Evolutionary conservation across 169 alveolate species (phyloP).

Genomic region (Plasmodium inui): DNA sequence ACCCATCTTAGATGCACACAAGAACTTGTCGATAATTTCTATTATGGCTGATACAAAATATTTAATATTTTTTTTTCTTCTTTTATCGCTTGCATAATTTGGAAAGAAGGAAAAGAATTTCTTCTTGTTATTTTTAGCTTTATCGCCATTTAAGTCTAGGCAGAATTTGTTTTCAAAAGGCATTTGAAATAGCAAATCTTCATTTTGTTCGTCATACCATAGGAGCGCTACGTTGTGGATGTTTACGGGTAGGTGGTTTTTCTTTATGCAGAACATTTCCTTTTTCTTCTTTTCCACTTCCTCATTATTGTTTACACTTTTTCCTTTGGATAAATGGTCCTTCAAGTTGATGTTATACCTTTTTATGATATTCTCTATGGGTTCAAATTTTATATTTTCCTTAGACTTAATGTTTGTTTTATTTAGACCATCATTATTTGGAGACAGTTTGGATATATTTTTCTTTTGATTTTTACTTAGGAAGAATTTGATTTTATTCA

Average conservation of each 20-base stretch:
- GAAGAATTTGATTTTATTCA: constrained; percentile 57
- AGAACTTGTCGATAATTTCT: constrained; percentile 60
- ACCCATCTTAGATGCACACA: constrained; percentile 9
- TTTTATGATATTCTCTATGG: constrained; percentile 71
- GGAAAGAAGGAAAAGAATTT: background rate
- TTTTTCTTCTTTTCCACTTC: constrained; percentile 30
- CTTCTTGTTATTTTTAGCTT: constrained; percentile 1
- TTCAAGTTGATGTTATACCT: constrained; percentile 58
- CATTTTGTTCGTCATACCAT: constrained; percentile 76
- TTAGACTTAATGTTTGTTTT: constrained; percentile 3
- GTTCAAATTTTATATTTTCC: constrained; percentile 45
- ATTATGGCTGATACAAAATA: constrained; percentile 71
- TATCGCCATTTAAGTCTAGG: constrained; percentile 3
- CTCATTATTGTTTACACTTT: background rate
- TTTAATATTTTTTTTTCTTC: constrained; percentile 46
- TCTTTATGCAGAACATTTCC: constrained; percentile 12
- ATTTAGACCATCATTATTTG: background rate
- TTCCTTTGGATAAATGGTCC: background rate
- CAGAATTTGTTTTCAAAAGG: constrained; percentile 67
- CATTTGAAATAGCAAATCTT: constrained; percentile 62
- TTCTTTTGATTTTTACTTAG: constrained; percentile 37
- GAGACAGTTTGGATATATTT: background rate
- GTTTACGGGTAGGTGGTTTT: constrained; percentile 44
- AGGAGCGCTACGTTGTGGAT: constrained; percentile 45
- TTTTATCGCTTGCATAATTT: constrained; percentile 37